Evolutionary conservation across 257 asterid species (phyloP), one percentile per base, ranked within the genome.

Genomic region (Penstemon eatonii): DNA sequence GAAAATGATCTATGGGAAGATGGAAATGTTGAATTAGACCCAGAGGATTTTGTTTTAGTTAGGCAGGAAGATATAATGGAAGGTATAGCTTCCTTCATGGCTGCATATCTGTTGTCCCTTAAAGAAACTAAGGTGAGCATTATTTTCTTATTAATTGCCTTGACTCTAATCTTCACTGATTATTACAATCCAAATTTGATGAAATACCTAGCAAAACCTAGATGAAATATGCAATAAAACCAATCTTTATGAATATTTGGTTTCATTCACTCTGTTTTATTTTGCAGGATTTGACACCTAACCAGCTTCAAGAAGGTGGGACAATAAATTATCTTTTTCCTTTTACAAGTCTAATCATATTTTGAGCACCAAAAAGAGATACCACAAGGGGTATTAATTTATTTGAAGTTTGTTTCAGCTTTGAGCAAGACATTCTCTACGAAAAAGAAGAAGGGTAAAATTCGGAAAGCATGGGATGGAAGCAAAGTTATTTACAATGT

Each of bases 41-140:
- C 85, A 52, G 99, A 94, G 60, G 99, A 91, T 70, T 94, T 79
- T 66, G 98, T 94, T 67, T 73, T 94, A 76, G 97, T 94, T 73
- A 88, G 91, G 82, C 91, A 91, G 79, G 99, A 94, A 77, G 99
- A 94, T 77, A 94, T 94, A 76, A 81, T 87, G 84, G 99, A 94
- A 69, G 96, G 99, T 66, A 87, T 94, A 67, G 98, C 99, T n/a
- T 81, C 97, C 76, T 94, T 91, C 88, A 94, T 94, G 99, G 98
- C 99, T 71, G 95, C 94, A 49, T 94, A 89, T 75, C 75, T 94
- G 13, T 60, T 87, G 73, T 94, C 99, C 57, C 93, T 91, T 75
- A 84, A 94, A 79, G 86, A 94, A 83, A 85, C 99, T 6, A 94
- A 91, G 96, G 99, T 89, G 73, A 58, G 63, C 8, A 51, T 41